Percentiles rank a stretch among this genome's conserved stretches.
Conservation (phyloP, 192 early-diverging fungal genomes). For the Coemansia asiatica region DNA sequence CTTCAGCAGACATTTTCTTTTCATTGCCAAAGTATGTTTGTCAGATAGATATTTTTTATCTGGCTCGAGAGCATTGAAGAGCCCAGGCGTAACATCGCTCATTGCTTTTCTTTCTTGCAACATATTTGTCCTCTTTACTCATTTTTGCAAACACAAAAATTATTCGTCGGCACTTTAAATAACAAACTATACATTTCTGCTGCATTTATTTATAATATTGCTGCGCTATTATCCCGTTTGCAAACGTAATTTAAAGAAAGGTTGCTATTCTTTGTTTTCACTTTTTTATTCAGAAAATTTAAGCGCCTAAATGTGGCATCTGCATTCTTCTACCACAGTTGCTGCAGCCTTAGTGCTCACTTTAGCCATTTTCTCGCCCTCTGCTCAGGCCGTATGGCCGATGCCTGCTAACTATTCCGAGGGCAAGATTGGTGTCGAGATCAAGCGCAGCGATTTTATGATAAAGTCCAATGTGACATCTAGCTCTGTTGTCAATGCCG, state of each 20-base stretch:
- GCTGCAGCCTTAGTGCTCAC: background rate
- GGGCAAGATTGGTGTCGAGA: conserved; percentile 56
- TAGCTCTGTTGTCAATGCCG: conserved; percentile 57
- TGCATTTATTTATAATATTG: no score
- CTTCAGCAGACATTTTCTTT: background rate
- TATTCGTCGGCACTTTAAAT: no score
- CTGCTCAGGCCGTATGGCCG: conserved; percentile 34
- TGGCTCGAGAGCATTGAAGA: background rate
- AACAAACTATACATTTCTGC: no score
- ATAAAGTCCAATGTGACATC: conserved; percentile 64
- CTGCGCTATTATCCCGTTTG: no score
- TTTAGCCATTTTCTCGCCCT: background rate
- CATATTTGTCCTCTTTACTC: no score
- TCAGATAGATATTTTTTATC: background rate
- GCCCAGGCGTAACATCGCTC: background rate
- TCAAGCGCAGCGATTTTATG: conserved; percentile 57
- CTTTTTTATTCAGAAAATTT: conserved; percentile 6
- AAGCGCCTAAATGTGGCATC: background rate
- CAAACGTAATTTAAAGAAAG: background rate
- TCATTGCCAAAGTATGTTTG: background rate
- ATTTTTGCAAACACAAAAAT: no score
- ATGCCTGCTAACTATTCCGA: conserved; percentile 29
- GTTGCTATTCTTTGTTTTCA: background rate
- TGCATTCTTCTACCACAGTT: background rate
- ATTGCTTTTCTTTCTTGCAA: background rate